Evolutionary conservation across 2,329 filamentous ascomycete species (phyloP), one percentile per base, ranked within the genome.

Genomic region (Alternaria gansuensis): DNA sequence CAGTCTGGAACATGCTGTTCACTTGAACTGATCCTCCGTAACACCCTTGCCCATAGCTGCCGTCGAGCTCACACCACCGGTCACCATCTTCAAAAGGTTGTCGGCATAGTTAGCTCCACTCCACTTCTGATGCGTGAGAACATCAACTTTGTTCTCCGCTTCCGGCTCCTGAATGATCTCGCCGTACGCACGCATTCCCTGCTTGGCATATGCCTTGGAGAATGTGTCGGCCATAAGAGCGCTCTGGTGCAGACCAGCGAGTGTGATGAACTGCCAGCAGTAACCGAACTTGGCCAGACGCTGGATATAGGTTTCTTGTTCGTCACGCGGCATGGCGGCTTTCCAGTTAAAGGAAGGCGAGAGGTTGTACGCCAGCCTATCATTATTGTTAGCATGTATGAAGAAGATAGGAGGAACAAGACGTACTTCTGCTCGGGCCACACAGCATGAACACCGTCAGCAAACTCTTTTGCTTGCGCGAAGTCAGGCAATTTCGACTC

Each of bases 241-340:
- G 4, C 92, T 97, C 63, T 92, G 96, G 84, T 99, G 95, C 75
- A 99, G 85, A 68, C 95, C 95, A 5, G 94, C 95, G 45, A 99
- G 87, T n/a, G 95, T 99, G 83, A 99, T 99, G 85, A 99, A 99
- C 81, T 99, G 95, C 95, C 95, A 99, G 87, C 92, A 96, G 87
- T 99, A 99, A 64, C 95, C 95, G 48, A 99, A 87, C 63, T 82
- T 75, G 61, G 89, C 93, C 39, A 99, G 90, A 40, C 95, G 91
- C 64, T 88, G 84, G 82, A 99, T 99, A 83, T 98, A 99, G 21
- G 95, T 99, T 82, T 97, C 92, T 82, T 99, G 95, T 78, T 98
- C 94, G 52, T 86, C 84, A 67, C 90, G 88, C 43, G 92, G 85
- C 93, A 97, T 97, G 71, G 94, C 95, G 58, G 93, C 86, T 84